Evolutionary conservation across 495 filamentous ascomycete genomes (phyloP), one percentile per base, ranked within the genome.

Genomic region (Tuber aestivum): DNA sequence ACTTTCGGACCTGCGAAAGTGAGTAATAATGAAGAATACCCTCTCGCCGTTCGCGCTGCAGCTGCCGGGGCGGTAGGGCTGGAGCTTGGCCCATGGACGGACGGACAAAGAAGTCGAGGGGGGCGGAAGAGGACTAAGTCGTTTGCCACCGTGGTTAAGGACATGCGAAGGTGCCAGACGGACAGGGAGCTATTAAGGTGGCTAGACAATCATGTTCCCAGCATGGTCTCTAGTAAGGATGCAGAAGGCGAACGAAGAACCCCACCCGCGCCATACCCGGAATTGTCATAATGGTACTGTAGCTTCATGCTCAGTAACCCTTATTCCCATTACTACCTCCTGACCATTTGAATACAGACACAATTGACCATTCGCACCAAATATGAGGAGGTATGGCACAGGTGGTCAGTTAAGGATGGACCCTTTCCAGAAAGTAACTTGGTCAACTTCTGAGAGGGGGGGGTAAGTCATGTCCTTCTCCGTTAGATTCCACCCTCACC

Each of bases 21-120:
- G 1, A 81, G 78, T 50, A 61, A 72, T n/a, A 72, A 72, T 38
- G 70, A 74, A 40, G 41, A 81, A 7, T 81, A 78, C 12, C 75
- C 79, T 14, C 48, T 73, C 4, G 50, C 72, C 12, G 40, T 81
- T 14, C 75, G 79, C 18, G 16, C 40, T 21, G 79, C 79, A 4
- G 79, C 79, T 23, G 79, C 79, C 1, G 74, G 61, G 23, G 81
- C 80, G 5, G 81, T 78, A 0, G 81, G 80, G 20, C 65, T 83
- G 6, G 48, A 35, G 6, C 23, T 23, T 27, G 41, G 48, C 9
- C 44, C 38, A n/a, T n/a, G n/a, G n/a, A 7, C 70, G 32, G 40
- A 75, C 56, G 21, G 10, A 27, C 10, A 12, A 75, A 2, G 37
- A 72, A n/a, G 21, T n/a, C 23, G 35, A 76, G 56, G 27, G 32